These are phyloP conservation scores for Mycena maculata DNA, from an alignment of 768 basidiomycete species.

Conservation along the genomic window DNA sequence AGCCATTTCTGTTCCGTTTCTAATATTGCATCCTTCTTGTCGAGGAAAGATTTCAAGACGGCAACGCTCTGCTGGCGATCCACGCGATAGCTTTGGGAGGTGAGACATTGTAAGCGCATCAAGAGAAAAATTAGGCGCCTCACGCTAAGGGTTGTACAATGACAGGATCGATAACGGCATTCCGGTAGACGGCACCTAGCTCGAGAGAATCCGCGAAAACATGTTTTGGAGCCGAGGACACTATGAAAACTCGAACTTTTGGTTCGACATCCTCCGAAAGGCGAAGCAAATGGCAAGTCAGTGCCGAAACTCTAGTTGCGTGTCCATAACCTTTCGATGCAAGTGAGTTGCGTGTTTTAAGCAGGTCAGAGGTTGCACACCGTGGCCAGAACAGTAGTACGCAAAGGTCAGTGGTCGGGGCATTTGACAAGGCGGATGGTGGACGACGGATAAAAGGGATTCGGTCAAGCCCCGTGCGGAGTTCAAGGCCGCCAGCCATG, in stretches of 20 bases:
- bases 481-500: no score
- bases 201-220: constrained; percentile 76
- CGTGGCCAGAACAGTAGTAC: constrained; percentile 84
- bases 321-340: constrained; percentile 86
- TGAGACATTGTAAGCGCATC: constrained; percentile 18
- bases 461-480: no score
- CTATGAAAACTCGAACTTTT: constrained; percentile 60
- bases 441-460: neutral
- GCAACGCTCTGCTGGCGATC: constrained; percentile 78
- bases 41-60: constrained; percentile 69
- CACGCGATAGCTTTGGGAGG: constrained; percentile 67
- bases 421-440: constrained; percentile 32
- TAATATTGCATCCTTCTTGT: constrained; percentile 64
- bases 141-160: constrained; percentile 86
- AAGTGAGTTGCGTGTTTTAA: neutral
- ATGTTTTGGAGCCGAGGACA: constrained; percentile 79
- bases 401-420: constrained; percentile 55
- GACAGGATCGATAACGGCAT: constrained; percentile 81
- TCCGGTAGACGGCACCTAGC: constrained; percentile 73
- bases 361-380: constrained; percentile 48
- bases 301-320: constrained; percentile 84
- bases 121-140: constrained; percentile 42
- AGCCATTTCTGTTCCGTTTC: constrained; percentile 71
- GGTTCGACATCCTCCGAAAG: constrained; percentile 54
- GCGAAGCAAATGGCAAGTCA: constrained; percentile 68